Evolutionary conservation across 306 rosid species (phyloP), one percentile per base, ranked within the genome.

Genomic region (Alnus rubra): DNA sequence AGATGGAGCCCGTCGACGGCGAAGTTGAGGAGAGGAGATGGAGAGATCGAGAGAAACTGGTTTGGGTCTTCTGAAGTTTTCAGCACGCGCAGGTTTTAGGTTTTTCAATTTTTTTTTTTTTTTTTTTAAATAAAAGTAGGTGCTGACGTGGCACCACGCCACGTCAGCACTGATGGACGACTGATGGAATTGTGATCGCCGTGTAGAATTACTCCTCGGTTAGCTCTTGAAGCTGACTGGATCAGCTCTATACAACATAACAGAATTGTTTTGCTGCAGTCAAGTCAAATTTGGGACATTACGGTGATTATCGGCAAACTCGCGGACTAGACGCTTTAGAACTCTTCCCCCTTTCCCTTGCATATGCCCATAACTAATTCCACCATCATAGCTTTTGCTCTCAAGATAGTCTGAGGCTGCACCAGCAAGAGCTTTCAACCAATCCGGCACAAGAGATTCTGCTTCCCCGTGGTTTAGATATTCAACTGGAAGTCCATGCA

Each of bases 321-420:
- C 97, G 62, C 98, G 95, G 59, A 94, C 89, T 60, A 94, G 67
- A 59, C 98, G 94, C 86, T 92, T 94, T 58, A 94, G 78, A 75
- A 89, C 91, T 80, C 97, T 83, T 80, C 98, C 98, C 13, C 97
- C 98, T 83, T 92, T 94, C 78, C 98, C 98, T 87, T 92, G 95
- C 98, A 94, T 92, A 74, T 91, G 98, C 71, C 94, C 94, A 28
- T 82, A 92, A 83, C 87, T 73, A 69, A 68, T 83, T 80, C 83
- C 52, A 78, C 87, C 94, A 76, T 90, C 82, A 73, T 92, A 85
- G 62, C 86, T 90, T 86, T 90, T 88, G 91, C 97, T 90, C 80
- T 86, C 91, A 11, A 94, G 82, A 80, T 91, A 94, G 83, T 94
- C 98, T 37, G 92, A 78, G 82, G 98, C 97, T 59, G 97, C 98